These are phyloP conservation scores for Xerocomus brunneocitrinus DNA, from an alignment of 768 basidiomycete species.

Conservation along the genomic window DNA sequence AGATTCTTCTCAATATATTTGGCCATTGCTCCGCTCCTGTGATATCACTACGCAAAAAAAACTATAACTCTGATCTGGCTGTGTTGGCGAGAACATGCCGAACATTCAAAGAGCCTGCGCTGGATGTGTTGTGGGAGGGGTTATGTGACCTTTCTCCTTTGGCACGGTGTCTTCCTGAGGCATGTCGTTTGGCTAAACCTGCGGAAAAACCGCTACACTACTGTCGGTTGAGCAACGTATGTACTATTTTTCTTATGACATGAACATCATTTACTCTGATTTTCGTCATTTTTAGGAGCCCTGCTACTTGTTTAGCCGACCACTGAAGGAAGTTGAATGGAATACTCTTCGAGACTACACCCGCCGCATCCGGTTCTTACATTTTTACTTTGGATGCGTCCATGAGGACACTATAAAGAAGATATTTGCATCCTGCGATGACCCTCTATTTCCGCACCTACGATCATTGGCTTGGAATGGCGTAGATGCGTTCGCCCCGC, in stretches of 20 bases:
- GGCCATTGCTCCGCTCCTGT: neutral
- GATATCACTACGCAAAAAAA: neutral
- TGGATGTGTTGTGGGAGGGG: neutral
- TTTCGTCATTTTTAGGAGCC: neutral
- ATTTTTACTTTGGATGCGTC: fast-evolving
- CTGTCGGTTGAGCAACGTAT: neutral
- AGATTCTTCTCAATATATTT: neutral
- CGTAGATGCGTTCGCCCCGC: no score
- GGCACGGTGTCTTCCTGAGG: neutral
- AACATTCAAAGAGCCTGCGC: neutral
- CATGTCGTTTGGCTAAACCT: no score
- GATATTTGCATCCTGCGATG: neutral
- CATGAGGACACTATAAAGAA: neutral
- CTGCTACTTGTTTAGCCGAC: neutral
- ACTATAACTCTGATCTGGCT: neutral
- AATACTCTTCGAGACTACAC: neutral
- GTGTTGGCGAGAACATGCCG: neutral
- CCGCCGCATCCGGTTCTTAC: neutral
- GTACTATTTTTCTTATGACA: neutral
- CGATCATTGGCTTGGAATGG: neutral
- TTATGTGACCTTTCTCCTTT: neutral
- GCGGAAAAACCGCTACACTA: no score
- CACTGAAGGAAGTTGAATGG: neutral
- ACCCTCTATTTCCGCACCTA: neutral
- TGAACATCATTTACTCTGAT: neutral